phyloP scores from a whole-genome alignment of 202 grass and related monocot genomes.

The Zoysia matrella region DNA sequence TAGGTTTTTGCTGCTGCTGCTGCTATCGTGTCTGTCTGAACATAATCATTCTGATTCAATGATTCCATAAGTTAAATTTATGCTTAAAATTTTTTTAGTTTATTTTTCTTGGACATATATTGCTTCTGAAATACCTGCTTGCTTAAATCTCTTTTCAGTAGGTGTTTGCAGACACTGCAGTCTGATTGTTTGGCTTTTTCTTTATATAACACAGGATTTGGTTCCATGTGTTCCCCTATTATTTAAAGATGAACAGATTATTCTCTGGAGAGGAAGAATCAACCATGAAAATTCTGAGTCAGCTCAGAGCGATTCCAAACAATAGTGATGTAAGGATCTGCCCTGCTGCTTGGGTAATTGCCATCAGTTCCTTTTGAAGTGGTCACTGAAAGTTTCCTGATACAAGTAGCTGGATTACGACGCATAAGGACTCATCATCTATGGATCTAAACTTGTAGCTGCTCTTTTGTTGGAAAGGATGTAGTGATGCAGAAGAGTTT shows the following conservation, averaged over 20 bases:
- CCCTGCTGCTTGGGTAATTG: conserved; percentile 1
- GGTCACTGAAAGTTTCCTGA: background rate
- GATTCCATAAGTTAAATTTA: background rate
- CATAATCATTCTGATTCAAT: background rate
- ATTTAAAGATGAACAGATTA: conserved; percentile 80
- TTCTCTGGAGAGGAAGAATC: conserved; percentile 67
- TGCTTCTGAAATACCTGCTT: background rate
- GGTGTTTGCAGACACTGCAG: background rate
- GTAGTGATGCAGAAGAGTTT: background rate
- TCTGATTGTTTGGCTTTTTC: background rate
- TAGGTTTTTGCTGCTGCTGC: background rate
- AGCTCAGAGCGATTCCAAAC: background rate
- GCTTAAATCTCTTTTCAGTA: background rate
- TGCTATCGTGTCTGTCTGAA: background rate
- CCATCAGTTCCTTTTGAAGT: background rate
- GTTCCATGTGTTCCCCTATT: conserved; percentile 69
- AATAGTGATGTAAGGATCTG: conserved; percentile 11
- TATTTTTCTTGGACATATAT: background rate
- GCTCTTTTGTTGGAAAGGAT: background rate
- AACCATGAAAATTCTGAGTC: conserved; percentile 25
- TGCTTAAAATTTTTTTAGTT: background rate
- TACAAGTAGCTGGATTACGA: background rate
- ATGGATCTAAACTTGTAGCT: background rate
- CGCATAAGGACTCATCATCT: background rate
- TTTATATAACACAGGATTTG: conserved; percentile 57